These are phyloP conservation scores for Eimeria praecox DNA, from an alignment of 169 alveolate genomes.

Conservation along the genomic window DNA sequence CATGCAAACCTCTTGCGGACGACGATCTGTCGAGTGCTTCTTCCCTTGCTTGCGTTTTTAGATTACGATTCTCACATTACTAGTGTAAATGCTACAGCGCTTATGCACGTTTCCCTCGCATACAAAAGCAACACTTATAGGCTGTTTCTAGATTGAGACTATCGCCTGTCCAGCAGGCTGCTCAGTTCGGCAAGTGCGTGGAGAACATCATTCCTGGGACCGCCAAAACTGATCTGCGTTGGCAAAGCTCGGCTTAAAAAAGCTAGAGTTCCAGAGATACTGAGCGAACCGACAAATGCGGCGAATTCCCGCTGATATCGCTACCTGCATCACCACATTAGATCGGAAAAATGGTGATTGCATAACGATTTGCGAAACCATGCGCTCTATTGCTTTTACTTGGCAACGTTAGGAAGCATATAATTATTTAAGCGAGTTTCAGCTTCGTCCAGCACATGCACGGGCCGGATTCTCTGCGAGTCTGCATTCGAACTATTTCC, in stretches of 20 bases:
- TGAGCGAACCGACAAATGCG: background rate
- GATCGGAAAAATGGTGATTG: background rate
- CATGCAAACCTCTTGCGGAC: background rate
- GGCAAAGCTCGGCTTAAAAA: background rate
- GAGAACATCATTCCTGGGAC: background rate
- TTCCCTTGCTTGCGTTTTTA: background rate
- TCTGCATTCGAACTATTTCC: background rate
- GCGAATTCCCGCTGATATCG: background rate
- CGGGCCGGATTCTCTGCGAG: no score
- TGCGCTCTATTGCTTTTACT: background rate
- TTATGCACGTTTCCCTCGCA: background rate
- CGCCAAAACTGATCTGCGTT: background rate
- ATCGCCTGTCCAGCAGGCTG: background rate
- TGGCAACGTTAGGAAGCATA: background rate
- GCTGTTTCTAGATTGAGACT: background rate
- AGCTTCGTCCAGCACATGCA: background rate
- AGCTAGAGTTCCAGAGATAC: background rate
- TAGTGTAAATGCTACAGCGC: background rate
- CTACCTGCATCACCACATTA: background rate
- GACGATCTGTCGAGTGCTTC: background rate
- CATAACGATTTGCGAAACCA: background rate
- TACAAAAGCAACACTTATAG: background rate
- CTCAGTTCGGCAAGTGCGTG: background rate
- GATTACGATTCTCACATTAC: background rate
- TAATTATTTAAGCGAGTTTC: background rate